Conservation (phyloP, 352 stramenopile species). For the Elongisporangium anandrum region DNA sequence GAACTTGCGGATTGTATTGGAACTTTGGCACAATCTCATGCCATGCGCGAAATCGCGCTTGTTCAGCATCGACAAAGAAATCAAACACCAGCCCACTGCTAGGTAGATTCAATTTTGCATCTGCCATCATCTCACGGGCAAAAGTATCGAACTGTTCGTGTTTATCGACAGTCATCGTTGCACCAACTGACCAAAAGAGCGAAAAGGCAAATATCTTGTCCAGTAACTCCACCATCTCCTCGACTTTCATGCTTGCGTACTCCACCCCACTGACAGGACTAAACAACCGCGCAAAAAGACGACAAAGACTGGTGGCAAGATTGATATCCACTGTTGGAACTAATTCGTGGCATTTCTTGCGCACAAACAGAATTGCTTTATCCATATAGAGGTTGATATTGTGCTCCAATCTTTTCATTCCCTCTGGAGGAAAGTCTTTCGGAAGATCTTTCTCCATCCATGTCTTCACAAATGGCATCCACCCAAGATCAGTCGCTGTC, state of each 20-base stretch:
- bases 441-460: slow-evolving; percentile 79
- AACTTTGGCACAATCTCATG: slow-evolving; percentile 65
- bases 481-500: slow-evolving; percentile 84
- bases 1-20: slow-evolving; percentile 46
- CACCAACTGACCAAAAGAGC: slow-evolving; percentile 89
- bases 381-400: slow-evolving; percentile 63
- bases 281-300: slow-evolving; percentile 83
- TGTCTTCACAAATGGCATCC: slow-evolving; percentile 87
- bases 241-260: slow-evolving; percentile 22
- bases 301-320: slow-evolving; percentile 82
- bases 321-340: slow-evolving; percentile 90
- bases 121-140: slow-evolving; percentile 47
- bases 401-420: slow-evolving; percentile 30
- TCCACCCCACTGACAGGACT: slow-evolving; percentile 29
- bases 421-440: slow-evolving; percentile 28
- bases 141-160: slow-evolving; percentile 82
- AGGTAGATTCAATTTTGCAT: slow-evolving; percentile 52
- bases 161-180: slow-evolving; percentile 73
- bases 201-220: slow-evolving; percentile 88
- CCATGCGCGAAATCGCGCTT: slow-evolving; percentile 46
- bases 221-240: slow-evolving; percentile 45
- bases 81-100: slow-evolving; percentile 74
- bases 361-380: slow-evolving; percentile 72
- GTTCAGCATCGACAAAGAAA: slow-evolving; percentile 75
- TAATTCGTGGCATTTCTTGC: slow-evolving; percentile 73